Evolutionary conservation across 352 stramenopile genomes (phyloP), one percentile per base, ranked within the genome.

Genomic region (Phytophthora fragariae): DNA sequence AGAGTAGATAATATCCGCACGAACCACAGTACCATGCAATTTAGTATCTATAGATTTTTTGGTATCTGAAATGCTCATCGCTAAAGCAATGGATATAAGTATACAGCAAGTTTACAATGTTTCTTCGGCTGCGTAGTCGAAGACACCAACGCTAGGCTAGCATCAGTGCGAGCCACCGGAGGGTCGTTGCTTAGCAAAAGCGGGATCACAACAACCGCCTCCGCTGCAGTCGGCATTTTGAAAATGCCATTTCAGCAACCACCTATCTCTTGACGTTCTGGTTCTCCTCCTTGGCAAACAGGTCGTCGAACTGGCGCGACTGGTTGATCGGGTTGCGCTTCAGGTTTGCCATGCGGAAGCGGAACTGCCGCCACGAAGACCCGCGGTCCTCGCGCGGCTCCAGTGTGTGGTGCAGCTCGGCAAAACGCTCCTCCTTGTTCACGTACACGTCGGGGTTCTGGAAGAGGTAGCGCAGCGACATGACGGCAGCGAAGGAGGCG

Each of bases 331-430:
- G 49, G 49, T 92, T 92, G 73, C 82, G 81, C 65, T 82, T 58
- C 33, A 90, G 72, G 68, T 90, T 92, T 24, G 84, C 84, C 69
- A 92, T 83, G 53, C 77, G 73, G 75, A 90, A 92, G 57, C 84
- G 84, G 81, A 85, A 85, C 69, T 89, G 81, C 33, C 84, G 82
- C 84, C 84, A 92, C 47, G 68, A 29, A 21, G 72, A 63, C 11
- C 84, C 84, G 7, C 62, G 70, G 37, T 84, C 75, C 56, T 79
- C 77, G 56, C 83, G 49, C 21, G 49, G 49, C 49, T 55, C 49
- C 49, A 55, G 24, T 31, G 67, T 75, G 76, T 90, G 75, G 75
- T 90, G 82, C 54, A 90, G 57, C 56, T 68, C 27, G 21, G 68
- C 59, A 68, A 81, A 75, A 46, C 84, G 84, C 56, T 81, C 68